Conservation (phyloP, 116 monocot genomes). For the Iris pallida region DNA sequence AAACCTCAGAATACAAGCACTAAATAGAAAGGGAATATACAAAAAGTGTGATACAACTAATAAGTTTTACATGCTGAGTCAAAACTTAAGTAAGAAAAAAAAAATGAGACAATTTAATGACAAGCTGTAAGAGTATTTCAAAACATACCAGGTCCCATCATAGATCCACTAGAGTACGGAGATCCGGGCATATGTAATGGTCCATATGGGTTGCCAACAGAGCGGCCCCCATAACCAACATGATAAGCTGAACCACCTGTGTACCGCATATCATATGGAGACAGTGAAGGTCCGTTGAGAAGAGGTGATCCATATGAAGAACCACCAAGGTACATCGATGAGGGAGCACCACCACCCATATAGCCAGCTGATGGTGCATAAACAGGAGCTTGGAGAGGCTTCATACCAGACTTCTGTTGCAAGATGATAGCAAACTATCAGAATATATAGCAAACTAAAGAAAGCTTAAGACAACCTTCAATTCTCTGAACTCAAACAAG, state of each 20-base stretch:
- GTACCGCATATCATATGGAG: conserved; percentile 57
- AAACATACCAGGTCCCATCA: conserved; percentile 55
- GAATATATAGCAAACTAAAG: too few species aligned
- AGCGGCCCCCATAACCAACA: conserved; percentile 54
- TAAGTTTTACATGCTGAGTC: too few species aligned
- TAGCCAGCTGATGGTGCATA: conserved; percentile 56
- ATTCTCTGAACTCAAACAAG: too few species aligned
- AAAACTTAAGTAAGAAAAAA: too few species aligned
- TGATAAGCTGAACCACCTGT: conserved; percentile 63
- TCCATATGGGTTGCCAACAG: conserved; percentile 81
- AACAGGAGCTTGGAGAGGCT: conserved; percentile 44
- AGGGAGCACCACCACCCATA: conserved; percentile 49
- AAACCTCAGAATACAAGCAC: too few species aligned
- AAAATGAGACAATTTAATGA: too few species aligned
- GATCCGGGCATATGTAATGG: conserved; percentile 61
- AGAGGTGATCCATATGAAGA: conserved; percentile 60
- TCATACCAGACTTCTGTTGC: conserved; percentile 54
- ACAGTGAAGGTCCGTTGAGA: conserved; percentile 48
- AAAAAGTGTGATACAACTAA: too few species aligned
- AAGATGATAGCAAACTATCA: background rate
- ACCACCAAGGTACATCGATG: conserved; percentile 66
- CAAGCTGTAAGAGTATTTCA: too few species aligned
- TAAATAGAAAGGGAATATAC: too few species aligned
- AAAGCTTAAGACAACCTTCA: too few species aligned
- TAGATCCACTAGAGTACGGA: conserved; percentile 60